Percentiles rank a stretch among this genome's conserved stretches.
Conservation (phyloP, 2,329 filamentous ascomycete genomes). For the Tolypocladium pustulatum region DNA sequence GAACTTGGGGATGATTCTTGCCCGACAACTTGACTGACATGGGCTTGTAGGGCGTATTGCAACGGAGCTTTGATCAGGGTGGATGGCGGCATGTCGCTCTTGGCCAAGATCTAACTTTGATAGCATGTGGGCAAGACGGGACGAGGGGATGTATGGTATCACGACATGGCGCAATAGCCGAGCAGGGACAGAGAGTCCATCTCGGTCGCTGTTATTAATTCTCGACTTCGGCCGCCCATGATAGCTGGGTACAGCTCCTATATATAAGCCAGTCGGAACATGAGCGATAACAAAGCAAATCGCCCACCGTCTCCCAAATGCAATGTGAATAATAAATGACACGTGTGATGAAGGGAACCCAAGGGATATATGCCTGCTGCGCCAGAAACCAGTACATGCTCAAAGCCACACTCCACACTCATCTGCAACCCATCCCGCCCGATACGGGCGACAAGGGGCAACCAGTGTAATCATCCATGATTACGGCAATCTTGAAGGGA, state of each 20-base stretch:
- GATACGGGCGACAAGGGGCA: not conserved
- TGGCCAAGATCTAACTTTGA: conserved; percentile 30
- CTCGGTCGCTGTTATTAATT: not conserved
- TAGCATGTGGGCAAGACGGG: not conserved
- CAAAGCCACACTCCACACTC: not conserved
- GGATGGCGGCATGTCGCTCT: conserved; percentile 44
- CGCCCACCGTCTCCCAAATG: not conserved
- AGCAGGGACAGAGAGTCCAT: not conserved
- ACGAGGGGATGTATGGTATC: not conserved
- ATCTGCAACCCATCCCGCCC: not conserved
- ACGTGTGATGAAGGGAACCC: not conserved
- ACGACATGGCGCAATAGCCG: not conserved
- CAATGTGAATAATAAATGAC: not conserved
- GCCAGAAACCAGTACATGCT: not conserved
- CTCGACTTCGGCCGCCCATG: not conserved
- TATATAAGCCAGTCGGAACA: not conserved
- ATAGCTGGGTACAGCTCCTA: not conserved
- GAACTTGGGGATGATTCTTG: not conserved
- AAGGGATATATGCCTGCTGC: conserved; percentile 1
- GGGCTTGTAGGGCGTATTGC: conserved; percentile 34
- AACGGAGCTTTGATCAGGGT: conserved; percentile 55
- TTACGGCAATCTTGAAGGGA: not conserved
- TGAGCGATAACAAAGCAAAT: not conserved
- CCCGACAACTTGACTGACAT: not conserved
- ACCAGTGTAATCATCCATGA: not conserved